Evolutionary conservation across 2,329 filamentous ascomycete species (phyloP), one percentile per base, ranked within the genome.

Genomic region (Hypomyces rosellus): DNA sequence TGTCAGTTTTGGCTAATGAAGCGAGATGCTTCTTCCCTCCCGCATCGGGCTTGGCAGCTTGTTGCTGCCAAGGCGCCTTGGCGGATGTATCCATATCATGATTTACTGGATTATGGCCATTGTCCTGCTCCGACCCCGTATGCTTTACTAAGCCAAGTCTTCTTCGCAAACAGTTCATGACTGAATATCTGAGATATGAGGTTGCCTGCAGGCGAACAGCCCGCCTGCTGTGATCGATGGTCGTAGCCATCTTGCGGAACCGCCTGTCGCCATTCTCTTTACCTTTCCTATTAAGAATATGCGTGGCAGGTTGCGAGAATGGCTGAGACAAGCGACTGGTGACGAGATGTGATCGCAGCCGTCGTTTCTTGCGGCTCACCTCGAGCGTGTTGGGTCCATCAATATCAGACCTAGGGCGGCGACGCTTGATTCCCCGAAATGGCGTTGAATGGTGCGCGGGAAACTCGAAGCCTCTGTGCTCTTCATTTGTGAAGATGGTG

Each of bases 241-340:
- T 64, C 4, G 73, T 69, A 0, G 75, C 72, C 48, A 76, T 66
- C 59, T 75, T 75, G 30, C 76, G 58, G 47, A 80, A 75, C 3
- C 74, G 68, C 57, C 70, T 75, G 55, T 76, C 72, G 4, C 74
- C 71, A 1, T 64, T 57, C 1, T 70, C 65, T 11, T 66, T 60
- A 12, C 70, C 73, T 50, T 81, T 82, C 22, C 82, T 77, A 63
- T 84, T 80, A 47, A 84, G 73, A 50, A 88, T 86, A 59, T 88
- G 84, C 40, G 84, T 82, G 3, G 85, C 82, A 0, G 85, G 85
- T 25, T 79, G 73, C 0, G 84, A 87, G 65, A 81, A 89, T 1
- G 85, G 84, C 44, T 75, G 77, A 9, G 84, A 88, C 1, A 89
- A 78, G 7, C 84, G 77, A 16, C 84, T 88, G 1, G 86, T 89